These are phyloP conservation scores for Cystobasidium tubakii DNA, from an alignment of 768 basidiomycete genomes.

Conservation along the genomic window DNA sequence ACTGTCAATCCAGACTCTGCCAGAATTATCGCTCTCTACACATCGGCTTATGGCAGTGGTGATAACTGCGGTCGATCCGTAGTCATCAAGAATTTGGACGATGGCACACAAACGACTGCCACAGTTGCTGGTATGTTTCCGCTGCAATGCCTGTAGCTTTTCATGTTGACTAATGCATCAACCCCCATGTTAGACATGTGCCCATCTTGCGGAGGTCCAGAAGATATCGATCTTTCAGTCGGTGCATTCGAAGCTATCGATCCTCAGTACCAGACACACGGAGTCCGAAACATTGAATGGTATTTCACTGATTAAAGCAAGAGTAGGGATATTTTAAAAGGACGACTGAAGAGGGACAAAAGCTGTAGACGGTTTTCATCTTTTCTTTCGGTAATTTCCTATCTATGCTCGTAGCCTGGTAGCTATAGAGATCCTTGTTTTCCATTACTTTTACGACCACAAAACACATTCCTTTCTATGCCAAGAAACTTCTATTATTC, in stretches of 20 bases:
- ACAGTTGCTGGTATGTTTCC: slow-evolving; percentile 38
- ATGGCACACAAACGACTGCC: slow-evolving; percentile 39
- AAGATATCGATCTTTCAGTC: slow-evolving; percentile 39
- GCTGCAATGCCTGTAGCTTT: background rate
- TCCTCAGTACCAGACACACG: slow-evolving; percentile 23
- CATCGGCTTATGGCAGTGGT: slow-evolving; percentile 29
- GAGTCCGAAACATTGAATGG: slow-evolving; percentile 32
- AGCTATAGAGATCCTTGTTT: background rate
- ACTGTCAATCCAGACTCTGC: slow-evolving; percentile 55
- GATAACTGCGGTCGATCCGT: slow-evolving; percentile 40
- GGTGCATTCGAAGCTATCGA: slow-evolving; percentile 40
- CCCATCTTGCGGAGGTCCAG: slow-evolving; percentile 13
- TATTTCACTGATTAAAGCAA: slow-evolving; percentile 19
- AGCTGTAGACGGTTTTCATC: background rate
- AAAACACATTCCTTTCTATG: background rate
- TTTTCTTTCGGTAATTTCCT: background rate
- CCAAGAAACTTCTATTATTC: too few species aligned
- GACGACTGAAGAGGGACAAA: background rate
- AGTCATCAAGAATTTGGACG: slow-evolving; percentile 37
- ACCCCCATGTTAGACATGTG: slow-evolving; percentile 11
- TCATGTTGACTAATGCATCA: background rate
- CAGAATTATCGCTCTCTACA: slow-evolving; percentile 50
- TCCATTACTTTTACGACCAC: background rate
- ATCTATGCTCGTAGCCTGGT: background rate
- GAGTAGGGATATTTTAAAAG: background rate